Base-by-base conservation (phyloP, 2,329 filamentous ascomycete genomes). In the Dactylella cylindrospora region DNA sequence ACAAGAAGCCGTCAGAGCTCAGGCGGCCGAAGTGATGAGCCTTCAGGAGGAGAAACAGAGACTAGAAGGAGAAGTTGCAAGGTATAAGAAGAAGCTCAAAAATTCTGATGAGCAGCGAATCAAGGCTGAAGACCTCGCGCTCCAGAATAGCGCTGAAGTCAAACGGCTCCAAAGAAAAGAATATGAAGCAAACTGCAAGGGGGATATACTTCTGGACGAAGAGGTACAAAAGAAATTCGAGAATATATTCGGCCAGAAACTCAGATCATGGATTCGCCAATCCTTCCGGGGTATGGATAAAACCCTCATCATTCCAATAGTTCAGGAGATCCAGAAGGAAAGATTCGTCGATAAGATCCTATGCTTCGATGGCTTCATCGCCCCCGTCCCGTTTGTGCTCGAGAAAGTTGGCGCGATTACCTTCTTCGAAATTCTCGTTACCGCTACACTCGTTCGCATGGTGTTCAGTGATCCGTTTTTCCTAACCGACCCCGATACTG, bases 381-480 rank as follows among this genome's bases (percentile, higher is more conserved):
- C 22, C 6, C 15, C 15, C 1, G n/a, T 25, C 8, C 12, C 1
- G 3, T 22, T 28, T 13, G 41, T 29, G 20, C 5, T 46, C 8
- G 7, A 32, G 5, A 23, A 9, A 2, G 20, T 55, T 23, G 19
- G 35, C 2, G 17, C 26, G 3, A 35, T 39, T 12, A 13, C 33
- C 7, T 55, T 55, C n/a, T 49, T 55, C 15, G 51, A 55, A 22
- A 12, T 22, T 10, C 43, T 55, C 5, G 20, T 55, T 20, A 5
- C 41, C 5, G 47, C 43, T 4, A 49, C 43, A 2, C 6, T 55
- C 1, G 19, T 22, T 12, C 13, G 33, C 7, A 13, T 7, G 8
- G 9, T 47, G 12, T 55, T 55, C 28, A 33, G 17, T 6, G 31
- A 41, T 38, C 43, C 41, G 3, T 55, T 47, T 17, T 47, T 49